Evolutionary conservation across 164 flowering plant genomes (phyloP).

Genomic region (Litsea cubeba): DNA sequence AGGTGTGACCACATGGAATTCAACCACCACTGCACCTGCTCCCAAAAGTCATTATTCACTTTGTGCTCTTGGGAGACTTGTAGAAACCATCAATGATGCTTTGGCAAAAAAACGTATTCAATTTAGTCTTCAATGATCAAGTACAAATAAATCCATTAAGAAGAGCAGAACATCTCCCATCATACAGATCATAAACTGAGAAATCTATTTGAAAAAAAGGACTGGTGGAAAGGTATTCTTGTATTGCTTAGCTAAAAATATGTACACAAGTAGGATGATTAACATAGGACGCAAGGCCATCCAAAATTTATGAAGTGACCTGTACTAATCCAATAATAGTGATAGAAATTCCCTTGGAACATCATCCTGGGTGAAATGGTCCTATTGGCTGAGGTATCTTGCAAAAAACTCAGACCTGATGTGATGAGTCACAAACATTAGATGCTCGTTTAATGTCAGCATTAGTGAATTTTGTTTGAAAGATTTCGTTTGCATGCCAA

Average conservation of each 20-base stretch:
- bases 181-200: background rate
- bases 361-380: no score
- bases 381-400: no score
- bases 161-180: background rate
- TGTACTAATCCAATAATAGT: no score
- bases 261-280: no score
- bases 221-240: background rate
- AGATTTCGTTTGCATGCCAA: no score
- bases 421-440: no score
- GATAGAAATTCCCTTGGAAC: no score
- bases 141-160: background rate
- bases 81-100: conserved; percentile 59
- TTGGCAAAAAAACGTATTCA: conserved; percentile 29
- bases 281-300: no score
- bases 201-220: background rate
- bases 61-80: conserved; percentile 35
- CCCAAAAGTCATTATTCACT: background rate
- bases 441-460: no score
- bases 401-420: no score
- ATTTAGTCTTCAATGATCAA: background rate
- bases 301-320: no score
- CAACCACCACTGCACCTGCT: background rate
- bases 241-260: background rate
- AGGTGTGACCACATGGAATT: background rate
- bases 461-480: no score